phyloP scores from a whole-genome alignment of 2,329 filamentous ascomycete species.

The Juglanconis oblonga region DNA sequence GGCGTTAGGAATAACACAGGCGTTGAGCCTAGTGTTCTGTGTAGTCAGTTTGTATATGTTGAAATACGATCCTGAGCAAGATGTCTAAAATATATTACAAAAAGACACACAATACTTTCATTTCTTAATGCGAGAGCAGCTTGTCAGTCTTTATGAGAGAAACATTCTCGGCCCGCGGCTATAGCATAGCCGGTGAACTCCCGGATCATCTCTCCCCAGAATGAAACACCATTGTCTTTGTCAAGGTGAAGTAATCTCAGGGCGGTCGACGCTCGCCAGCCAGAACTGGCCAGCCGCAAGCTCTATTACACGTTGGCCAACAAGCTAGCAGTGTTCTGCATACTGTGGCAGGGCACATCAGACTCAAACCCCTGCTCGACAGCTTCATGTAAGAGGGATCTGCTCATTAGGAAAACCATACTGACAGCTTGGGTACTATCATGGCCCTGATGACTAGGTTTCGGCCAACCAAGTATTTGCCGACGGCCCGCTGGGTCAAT shows the following conservation, averaged over 20 bases:
- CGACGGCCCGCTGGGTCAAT: background rate
- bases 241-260: constrained; percentile 6
- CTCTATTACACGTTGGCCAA: no score
- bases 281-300: no score
- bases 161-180: background rate
- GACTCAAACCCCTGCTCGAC: background rate
- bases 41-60: background rate
- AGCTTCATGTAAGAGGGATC: background rate
- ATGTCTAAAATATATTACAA: background rate
- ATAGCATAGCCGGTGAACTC: background rate
- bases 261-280: no score
- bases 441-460: background rate
- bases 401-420: background rate
- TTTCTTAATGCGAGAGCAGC: background rate
- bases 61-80: background rate
- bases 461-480: constrained; percentile 17
- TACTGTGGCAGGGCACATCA: background rate
- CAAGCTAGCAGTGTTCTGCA: background rate
- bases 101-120: background rate
- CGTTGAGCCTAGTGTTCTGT: constrained; percentile 8
- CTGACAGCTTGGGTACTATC: background rate
- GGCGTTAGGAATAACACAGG: background rate
- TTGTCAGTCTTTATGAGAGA: background rate
- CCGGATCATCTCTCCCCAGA: background rate
- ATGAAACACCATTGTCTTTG: constrained; percentile 6